Base-by-base conservation (phyloP, 805 yeast species). In the Teunomyces pallodes region DNA sequence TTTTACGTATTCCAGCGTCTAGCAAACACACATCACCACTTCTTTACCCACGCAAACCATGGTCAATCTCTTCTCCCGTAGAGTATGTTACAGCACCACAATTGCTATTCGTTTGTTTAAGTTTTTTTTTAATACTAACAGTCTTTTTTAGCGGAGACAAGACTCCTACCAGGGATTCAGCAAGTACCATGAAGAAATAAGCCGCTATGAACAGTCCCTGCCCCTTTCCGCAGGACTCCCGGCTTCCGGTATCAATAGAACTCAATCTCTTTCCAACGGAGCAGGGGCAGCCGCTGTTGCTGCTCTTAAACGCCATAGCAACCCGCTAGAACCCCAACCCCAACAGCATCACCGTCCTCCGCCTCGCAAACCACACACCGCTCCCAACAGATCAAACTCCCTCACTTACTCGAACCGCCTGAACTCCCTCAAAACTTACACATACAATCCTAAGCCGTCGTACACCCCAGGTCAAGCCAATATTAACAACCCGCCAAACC, bases 261-360 rank as follows among this genome's bases (percentile, higher is more conserved):
- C 57, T 9, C 62, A 58, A 36, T 64, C 70, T 27, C 55, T 65
- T 17, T 52, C 59, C 20, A 60, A 61, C 44, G 58, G 62, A 20
- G 76, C 76, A 20, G 75, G 75, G 14, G 66, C 59, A 49, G 77
- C 76, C 5, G 77, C 76, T 0, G 50, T 61, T 42, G 76, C 75
- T 1, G 76, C 76, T 1, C 54, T 72, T 13, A 61, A 69, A 46
- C 76, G 70, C 54, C 59, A 57, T 31, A 60, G 55, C 33, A 53
- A 36, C 30, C 53, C 35, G 20, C 49, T 20, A 20, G 24, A 38
- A 24, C 49, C 48, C 9, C 45, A 31, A 12, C 27, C 35, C 5
- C 54, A 36, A 13, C 32, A 17, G 3, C 48, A 42, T 27, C 35
- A 50, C 12, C 44, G 36, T 3, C 36, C 20, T 12, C 46, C 26